Base-by-base conservation (phyloP, 208 protist genomes). In the Trypanosoma avium region DNA sequence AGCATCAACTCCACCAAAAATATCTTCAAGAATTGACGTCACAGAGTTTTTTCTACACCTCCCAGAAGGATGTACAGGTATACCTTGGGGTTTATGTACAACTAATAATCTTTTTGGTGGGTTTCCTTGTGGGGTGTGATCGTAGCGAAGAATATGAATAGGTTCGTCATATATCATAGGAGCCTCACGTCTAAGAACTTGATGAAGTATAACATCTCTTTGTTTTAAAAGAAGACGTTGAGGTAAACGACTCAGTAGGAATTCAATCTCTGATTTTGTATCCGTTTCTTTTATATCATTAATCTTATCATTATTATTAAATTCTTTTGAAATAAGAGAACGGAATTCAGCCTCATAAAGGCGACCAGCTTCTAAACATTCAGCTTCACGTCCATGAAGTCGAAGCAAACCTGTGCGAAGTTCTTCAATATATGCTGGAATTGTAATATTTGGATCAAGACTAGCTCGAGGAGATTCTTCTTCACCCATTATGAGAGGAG, bases 21-120 rank as follows among this genome's bases (percentile, higher is more conserved):
- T 67, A 49, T 95, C 89, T 38, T 90, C 84, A 10, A 98, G 45
- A 27, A 98, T 88, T 30, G 76, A 92, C 8, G 92, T 88, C 7
- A 98, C 69, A 27, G 89, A 77, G 73, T 98, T 98, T 56, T 97
- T 94, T 52, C 92, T 78, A 67, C 88, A 98, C 42, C 88, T 57
- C 24, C 93, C 93, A 3, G 90, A 97, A 0, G 94, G 93, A 61
- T 98, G 95, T 24, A 95, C 89, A 3, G 87, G 90, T 61, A 92
- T 19, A 10, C 86, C 89, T 2, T 73, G 59, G 0, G 92, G 88
- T 65, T 94, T 94, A 54, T 40, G 73, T 10, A 90, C 62, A n/a
- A 90, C 70, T 6, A 95, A 38, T 58, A 92, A 40, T 33, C 70
- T 75, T 43, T 27, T 55, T 48, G 19, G 59, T 30, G 47, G 48